Conservation (phyloP, 345 rosid species). For the Arabidopsis suecica region DNA sequence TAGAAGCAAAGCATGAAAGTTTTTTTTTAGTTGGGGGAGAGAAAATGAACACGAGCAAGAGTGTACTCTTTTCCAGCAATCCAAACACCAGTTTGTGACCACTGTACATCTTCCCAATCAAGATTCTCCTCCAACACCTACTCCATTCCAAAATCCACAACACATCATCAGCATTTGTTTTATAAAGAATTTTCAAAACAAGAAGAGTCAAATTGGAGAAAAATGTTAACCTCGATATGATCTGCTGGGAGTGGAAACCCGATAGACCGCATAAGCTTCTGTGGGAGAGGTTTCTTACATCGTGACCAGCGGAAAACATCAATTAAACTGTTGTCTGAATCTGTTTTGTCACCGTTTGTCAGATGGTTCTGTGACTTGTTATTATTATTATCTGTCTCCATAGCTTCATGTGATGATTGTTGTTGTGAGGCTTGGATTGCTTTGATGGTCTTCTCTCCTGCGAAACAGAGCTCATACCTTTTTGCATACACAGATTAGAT, state of each 20-base stretch:
- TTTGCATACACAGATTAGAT: slow-evolving; percentile 25
- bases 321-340: slow-evolving; percentile 61
- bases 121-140: slow-evolving; percentile 89
- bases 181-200: neutral
- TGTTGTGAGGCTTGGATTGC: slow-evolving; percentile 59
- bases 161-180: neutral
- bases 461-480: slow-evolving; percentile 94
- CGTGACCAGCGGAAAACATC: slow-evolving; percentile 95
- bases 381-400: slow-evolving; percentile 55
- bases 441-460: slow-evolving; percentile 86
- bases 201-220: slow-evolving; percentile 26
- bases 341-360: slow-evolving; percentile 76
- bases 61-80: slow-evolving; percentile 88
- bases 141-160: neutral
- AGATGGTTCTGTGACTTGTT: slow-evolving; percentile 62
- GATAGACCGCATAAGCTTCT: slow-evolving; percentile 80
- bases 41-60: slow-evolving; percentile 91
- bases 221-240: slow-evolving; percentile 70
- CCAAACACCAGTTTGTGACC: slow-evolving; percentile 99
- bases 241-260: slow-evolving; percentile 93
- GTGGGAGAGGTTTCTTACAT: slow-evolving; percentile 91
- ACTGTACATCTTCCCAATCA: slow-evolving; percentile 99
- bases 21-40: slow-evolving; percentile 56
- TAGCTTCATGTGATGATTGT: slow-evolving; percentile 53
- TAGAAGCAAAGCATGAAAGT: neutral